These are phyloP conservation scores for Tuber aestivum DNA, from an alignment of 495 filamentous ascomycete genomes.

Conservation along the genomic window DNA sequence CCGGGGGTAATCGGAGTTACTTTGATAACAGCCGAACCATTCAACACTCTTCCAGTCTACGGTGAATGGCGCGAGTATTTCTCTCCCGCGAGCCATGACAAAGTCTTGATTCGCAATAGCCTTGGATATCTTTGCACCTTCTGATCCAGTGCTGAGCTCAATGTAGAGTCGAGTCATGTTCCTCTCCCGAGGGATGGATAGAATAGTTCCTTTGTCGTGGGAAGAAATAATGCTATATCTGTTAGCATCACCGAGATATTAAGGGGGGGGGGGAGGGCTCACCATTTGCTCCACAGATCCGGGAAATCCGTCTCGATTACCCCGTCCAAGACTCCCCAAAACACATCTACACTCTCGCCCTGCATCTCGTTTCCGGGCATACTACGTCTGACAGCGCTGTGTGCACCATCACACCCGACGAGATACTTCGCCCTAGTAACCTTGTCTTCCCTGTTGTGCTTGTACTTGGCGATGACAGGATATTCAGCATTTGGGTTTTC, in stretches of 20 bases:
- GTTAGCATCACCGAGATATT: slow-evolving; percentile 1
- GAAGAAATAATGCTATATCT: slow-evolving; percentile 52
- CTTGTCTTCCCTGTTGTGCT: slow-evolving; percentile 45
- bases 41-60: slow-evolving; percentile 66
- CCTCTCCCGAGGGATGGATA: slow-evolving; percentile 69
- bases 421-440: slow-evolving; percentile 55
- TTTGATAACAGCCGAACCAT: slow-evolving; percentile 65
- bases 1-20: slow-evolving; percentile 5
- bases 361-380: slow-evolving; percentile 60
- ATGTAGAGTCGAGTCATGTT: slow-evolving; percentile 73
- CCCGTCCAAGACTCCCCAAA: slow-evolving; percentile 76
- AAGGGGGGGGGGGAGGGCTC: slow-evolving; percentile 12
- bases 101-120: slow-evolving; percentile 61
- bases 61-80: slow-evolving; percentile 60
- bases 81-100: slow-evolving; percentile 60
- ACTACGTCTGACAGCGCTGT: slow-evolving; percentile 55
- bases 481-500: slow-evolving; percentile 44
- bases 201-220: slow-evolving; percentile 61
- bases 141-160: slow-evolving; percentile 62
- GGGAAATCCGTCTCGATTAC: slow-evolving; percentile 71
- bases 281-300: slow-evolving; percentile 66
- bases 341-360: slow-evolving; percentile 56
- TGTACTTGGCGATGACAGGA: slow-evolving; percentile 50
- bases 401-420: slow-evolving; percentile 57
- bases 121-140: slow-evolving; percentile 56